Evolutionary conservation across 2,329 filamentous ascomycete genomes (phyloP).

Genomic region (Neofusicoccum laricinum): DNA sequence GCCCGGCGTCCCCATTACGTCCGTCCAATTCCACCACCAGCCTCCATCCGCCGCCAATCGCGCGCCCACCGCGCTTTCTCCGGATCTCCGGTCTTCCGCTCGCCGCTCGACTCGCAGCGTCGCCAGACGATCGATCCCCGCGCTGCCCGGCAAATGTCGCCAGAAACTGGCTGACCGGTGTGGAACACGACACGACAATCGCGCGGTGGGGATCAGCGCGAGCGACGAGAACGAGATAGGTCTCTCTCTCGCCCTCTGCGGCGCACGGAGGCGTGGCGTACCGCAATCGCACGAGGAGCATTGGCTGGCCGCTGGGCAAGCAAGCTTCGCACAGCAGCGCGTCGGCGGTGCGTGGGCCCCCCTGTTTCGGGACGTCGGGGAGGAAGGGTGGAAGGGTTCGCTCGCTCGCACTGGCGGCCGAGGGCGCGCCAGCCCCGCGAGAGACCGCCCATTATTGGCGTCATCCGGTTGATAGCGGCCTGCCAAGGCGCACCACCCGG

Average conservation of each 20-base stretch:
- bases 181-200: background rate
- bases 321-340: background rate
- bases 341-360: background rate
- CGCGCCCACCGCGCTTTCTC: background rate
- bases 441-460: background rate
- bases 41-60: background rate
- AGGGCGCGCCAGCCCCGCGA: background rate
- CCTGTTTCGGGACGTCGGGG: too few species aligned
- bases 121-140: background rate
- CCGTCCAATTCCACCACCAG: background rate
- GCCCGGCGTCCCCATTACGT: conserved; percentile 6
- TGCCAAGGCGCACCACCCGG: conserved; percentile 7
- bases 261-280: background rate
- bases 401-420: background rate
- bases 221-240: background rate
- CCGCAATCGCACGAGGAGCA: background rate
- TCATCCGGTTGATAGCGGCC: background rate
- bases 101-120: background rate
- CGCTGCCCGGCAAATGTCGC: background rate
- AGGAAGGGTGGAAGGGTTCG: background rate
- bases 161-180: conserved; percentile 2
- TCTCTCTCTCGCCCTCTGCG: background rate
- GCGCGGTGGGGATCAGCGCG: background rate
- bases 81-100: background rate
- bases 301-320: background rate